A percentile compares a stretch with the other conserved stretches of the same genome.
These are phyloP conservation scores for Acanthamoeba castellanii DNA, from an alignment of 208 protist genomes.

Conservation along the genomic window DNA sequence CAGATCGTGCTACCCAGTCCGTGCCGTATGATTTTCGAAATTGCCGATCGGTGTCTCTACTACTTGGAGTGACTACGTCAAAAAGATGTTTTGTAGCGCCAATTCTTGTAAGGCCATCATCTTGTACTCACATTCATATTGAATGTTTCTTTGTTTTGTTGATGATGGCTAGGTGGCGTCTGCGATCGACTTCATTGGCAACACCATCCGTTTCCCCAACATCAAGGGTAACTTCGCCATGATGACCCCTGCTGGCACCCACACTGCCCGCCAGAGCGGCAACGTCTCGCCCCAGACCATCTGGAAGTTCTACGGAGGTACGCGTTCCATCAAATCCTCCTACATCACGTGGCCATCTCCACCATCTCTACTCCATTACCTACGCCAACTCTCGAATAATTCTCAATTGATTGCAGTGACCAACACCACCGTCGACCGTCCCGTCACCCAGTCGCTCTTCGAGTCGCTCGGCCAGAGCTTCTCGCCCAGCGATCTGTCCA, in stretches of 20 bases:
- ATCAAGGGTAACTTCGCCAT: conserved; percentile 3
- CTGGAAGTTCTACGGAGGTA: conserved; percentile 63
- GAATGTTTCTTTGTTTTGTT: background rate
- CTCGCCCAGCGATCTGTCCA: background rate
- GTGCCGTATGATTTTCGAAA: too few relatives aligned
- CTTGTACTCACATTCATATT: background rate
- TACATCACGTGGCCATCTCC: too few relatives aligned
- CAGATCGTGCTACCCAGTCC: too few relatives aligned
- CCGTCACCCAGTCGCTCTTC: conserved; percentile 54
- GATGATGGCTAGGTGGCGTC: background rate
- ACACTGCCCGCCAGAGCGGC: background rate
- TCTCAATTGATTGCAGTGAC: background rate
- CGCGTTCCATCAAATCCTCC: too few relatives aligned
- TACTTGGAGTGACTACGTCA: too few relatives aligned
- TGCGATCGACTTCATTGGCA: conserved; percentile 39
- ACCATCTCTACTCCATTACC: too few relatives aligned
- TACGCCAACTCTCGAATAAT: too few relatives aligned
- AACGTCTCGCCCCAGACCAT: conserved; percentile 39
- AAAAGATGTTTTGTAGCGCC: too few relatives aligned
- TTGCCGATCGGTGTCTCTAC: too few relatives aligned
- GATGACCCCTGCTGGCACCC: background rate
- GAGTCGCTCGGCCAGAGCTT: conserved; percentile 51
- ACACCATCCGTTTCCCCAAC: conserved; percentile 62
- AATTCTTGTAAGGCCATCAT: too few relatives aligned
- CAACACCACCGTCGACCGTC: background rate